Conservation (phyloP, 306 rosid genomes). For the Quercus ilex region DNA sequence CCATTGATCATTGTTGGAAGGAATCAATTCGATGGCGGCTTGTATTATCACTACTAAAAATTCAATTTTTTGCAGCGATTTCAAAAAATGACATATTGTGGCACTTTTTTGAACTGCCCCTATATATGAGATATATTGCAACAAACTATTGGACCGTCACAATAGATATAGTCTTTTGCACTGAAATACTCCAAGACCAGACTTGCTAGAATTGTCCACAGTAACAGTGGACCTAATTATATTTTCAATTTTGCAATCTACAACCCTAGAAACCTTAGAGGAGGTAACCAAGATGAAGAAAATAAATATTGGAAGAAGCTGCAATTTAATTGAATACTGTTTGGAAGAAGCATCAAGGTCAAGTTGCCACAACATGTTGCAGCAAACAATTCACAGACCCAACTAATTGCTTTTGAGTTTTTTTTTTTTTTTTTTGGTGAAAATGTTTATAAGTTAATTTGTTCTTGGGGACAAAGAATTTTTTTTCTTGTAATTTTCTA, state of each 20-base stretch:
- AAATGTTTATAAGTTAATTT: neutral
- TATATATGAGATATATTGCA: too few species aligned
- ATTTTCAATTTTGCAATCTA: neutral
- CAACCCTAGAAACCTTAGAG: neutral
- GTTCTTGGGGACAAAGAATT: too few species aligned
- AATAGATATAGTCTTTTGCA: too few species aligned
- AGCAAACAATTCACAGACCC: too few species aligned
- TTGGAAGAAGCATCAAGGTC: neutral
- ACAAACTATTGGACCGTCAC: too few species aligned
- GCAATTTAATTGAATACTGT: neutral
- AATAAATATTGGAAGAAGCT: neutral
- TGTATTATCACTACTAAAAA: conserved; percentile 16
- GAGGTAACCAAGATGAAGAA: neutral
- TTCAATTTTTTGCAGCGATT: too few species aligned
- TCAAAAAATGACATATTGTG: too few species aligned
- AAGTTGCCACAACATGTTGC: too few species aligned
- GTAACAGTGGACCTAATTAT: neutral
- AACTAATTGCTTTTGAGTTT: too few species aligned
- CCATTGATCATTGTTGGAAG: conserved; percentile 17
- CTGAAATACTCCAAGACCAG: conserved; percentile 14
- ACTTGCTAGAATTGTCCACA: conserved; percentile 11
- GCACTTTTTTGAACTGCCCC: too few species aligned
- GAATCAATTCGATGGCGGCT: conserved; percentile 41
- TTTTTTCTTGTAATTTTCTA: too few species aligned
- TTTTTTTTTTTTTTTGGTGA: too few species aligned